Evolutionary conservation across 805 yeast genomes (phyloP), one percentile per base, ranked within the genome.

Genomic region (Hyphopichia homilentoma): DNA sequence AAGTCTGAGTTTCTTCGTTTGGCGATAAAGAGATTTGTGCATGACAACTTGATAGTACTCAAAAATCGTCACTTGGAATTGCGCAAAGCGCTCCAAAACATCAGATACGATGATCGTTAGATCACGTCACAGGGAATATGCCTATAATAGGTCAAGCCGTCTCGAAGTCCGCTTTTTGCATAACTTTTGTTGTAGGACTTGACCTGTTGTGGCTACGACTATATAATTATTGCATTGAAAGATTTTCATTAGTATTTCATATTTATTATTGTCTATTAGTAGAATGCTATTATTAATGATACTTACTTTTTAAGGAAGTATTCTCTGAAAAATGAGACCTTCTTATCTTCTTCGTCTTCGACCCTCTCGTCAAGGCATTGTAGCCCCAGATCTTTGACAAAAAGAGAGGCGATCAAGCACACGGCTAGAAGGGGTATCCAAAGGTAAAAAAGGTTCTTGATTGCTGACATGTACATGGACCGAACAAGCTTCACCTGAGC

Each of bases 1-100:
- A 73, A 74, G 44, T 52, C 70, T 3, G 52, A 53, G 1, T 65
- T 73, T 36, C 38, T 73, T 25, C 44, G 46, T 24, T 53, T 62
- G 30, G 58, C 62, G 2, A 44, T 77, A 22, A 60, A 53, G 32
- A 56, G 54, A 21, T 65, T 52, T 27, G 35, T 49, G 8, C 33
- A 27, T 19, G 30, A 29, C 6, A 32, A 22, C 25, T 16, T 35
- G 7, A 28, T 15, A 11, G 15, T 15, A 3, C 14, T 35, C 26
- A 27, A 33, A 13, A 16, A 29, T n/a, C 28, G 32, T 6, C 15
- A 28, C 8, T 34, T 33, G 15, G 35, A 38, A 15, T 27, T 38
- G 9, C 29, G 22, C 11, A 20, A 20, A 20, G 7, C 11, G 11
- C 22, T 20, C n/a, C n/a, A n/a, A n/a, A n/a, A n/a, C n/a, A n/a